Percentiles rank a stretch among this genome's conserved stretches.
phyloP scores from a whole-genome alignment of 2,329 filamentous ascomycete genomes.

The Ophiostoma quercus region DNA sequence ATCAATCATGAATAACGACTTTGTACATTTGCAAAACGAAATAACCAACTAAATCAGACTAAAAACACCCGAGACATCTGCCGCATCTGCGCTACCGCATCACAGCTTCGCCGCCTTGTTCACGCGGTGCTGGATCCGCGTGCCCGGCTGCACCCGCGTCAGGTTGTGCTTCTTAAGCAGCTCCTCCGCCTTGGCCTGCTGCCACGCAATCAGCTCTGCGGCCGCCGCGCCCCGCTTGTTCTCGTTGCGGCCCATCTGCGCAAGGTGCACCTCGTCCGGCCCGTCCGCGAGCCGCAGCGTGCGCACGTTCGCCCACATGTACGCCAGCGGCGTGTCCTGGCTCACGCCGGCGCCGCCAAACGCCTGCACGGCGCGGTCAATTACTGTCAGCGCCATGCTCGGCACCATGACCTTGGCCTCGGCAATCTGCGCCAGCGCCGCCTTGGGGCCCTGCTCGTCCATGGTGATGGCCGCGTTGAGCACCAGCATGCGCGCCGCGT shows the following conservation, averaged over 20 bases:
- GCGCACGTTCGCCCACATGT: constrained; percentile 73
- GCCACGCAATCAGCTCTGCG: constrained; percentile 56
- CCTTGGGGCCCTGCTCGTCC: constrained; percentile 82
- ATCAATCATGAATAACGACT: background rate
- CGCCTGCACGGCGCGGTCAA: constrained; percentile 89
- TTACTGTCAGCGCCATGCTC: constrained; percentile 72
- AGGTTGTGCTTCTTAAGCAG: constrained; percentile 57
- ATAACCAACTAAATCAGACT: background rate
- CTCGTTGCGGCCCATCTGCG: constrained; percentile 76
- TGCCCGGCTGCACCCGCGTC: constrained; percentile 45
- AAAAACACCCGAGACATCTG: constrained; percentile 16
- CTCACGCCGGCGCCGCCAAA: constrained; percentile 87
- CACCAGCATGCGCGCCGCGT: constrained; percentile 81
- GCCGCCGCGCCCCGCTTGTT: constrained; percentile 62
- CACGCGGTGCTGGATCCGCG: constrained; percentile 42
- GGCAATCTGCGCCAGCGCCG: constrained; percentile 85
- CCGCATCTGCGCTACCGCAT: background rate
- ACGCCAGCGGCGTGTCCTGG: constrained; percentile 88
- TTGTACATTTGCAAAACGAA: background rate
- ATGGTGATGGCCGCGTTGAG: constrained; percentile 95
- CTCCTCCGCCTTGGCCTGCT: constrained; percentile 60
- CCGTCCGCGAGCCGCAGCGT: constrained; percentile 87
- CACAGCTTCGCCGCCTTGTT: constrained; percentile 42
- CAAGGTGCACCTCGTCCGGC: constrained; percentile 88
- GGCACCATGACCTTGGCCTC: constrained; percentile 92